phyloP scores from a whole-genome alignment of 2,329 filamentous ascomycete genomes.

The Talaromyces pinophilus region DNA sequence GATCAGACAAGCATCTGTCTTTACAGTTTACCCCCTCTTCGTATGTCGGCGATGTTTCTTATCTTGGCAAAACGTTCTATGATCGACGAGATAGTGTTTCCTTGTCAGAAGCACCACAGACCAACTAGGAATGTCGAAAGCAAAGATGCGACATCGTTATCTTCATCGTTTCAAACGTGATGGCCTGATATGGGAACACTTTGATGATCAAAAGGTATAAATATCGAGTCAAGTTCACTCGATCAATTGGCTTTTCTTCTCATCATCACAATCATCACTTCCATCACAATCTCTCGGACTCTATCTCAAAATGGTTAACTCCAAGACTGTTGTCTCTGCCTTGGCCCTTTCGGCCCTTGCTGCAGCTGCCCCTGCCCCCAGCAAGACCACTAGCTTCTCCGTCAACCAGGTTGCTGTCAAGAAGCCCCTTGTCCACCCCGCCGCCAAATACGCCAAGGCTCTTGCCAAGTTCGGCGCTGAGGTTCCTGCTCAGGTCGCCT shows the following conservation, averaged over 20 bases:
- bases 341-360: constrained; percentile 22
- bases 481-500: constrained; percentile 11
- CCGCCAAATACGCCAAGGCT: constrained; percentile 21
- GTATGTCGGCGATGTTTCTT: constrained; percentile 18
- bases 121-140: background rate
- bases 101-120: background rate
- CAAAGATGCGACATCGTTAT: constrained; percentile 20
- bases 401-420: constrained; percentile 22
- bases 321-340: constrained; percentile 24
- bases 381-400: constrained; percentile 20
- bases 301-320: constrained; percentile 22
- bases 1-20: background rate
- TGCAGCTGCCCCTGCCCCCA: constrained; percentile 18
- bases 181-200: background rate
- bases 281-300: background rate
- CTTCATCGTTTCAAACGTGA: constrained; percentile 1
- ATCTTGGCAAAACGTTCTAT: background rate
- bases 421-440: constrained; percentile 9
- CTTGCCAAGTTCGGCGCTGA: constrained; percentile 18
- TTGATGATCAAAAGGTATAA: constrained; percentile 6
- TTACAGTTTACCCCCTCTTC: background rate
- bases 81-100: constrained; percentile 3
- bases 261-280: background rate
- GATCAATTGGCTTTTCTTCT: background rate
- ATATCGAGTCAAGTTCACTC: constrained; percentile 1